Evolutionary conservation across 352 stramenopile genomes (phyloP).

Genomic region (Phytopythium aichiense): DNA sequence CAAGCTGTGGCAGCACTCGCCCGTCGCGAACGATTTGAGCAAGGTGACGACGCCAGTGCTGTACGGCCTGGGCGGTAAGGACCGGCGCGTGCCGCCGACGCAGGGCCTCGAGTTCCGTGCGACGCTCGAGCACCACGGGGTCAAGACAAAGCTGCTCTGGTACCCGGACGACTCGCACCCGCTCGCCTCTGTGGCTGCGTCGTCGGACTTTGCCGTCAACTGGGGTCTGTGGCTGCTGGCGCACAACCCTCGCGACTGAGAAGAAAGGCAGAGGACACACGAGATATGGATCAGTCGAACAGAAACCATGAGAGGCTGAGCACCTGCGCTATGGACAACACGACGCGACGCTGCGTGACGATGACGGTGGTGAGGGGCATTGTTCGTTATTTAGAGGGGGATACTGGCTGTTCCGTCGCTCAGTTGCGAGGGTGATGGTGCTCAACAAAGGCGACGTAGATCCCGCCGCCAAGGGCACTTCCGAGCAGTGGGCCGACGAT

Average conservation of each 20-base stretch:
- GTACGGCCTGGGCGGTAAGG: slow-evolving; percentile 89
- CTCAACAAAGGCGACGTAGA: slow-evolving; percentile 28
- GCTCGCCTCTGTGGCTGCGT: slow-evolving; percentile 58
- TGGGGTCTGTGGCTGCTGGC: slow-evolving; percentile 71
- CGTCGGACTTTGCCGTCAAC: slow-evolving; percentile 70
- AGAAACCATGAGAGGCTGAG: not conserved
- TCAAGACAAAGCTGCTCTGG: slow-evolving; percentile 57
- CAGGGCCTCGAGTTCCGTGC: slow-evolving; percentile 94
- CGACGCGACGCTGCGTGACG: not conserved
- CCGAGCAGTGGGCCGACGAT: slow-evolving; percentile 31
- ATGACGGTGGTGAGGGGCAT: not conserved
- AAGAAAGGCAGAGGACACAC: not conserved
- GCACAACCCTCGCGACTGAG: slow-evolving; percentile 33
- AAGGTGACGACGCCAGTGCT: slow-evolving; percentile 88
- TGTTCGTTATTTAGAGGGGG: slow-evolving; percentile 2
- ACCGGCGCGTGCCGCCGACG: slow-evolving; percentile 87
- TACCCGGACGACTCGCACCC: slow-evolving; percentile 77
- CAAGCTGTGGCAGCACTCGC: slow-evolving; percentile 87
- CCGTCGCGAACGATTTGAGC: slow-evolving; percentile 82
- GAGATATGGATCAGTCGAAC: not conserved
- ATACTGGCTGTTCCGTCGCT: not conserved
- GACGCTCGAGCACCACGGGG: slow-evolving; percentile 55
- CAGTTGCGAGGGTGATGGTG: slow-evolving; percentile 20
- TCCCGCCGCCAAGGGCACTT: slow-evolving; percentile 19
- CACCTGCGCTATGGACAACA: not conserved